Base-by-base conservation (phyloP, 331 rosid species). In the Acacia pycnantha region DNA sequence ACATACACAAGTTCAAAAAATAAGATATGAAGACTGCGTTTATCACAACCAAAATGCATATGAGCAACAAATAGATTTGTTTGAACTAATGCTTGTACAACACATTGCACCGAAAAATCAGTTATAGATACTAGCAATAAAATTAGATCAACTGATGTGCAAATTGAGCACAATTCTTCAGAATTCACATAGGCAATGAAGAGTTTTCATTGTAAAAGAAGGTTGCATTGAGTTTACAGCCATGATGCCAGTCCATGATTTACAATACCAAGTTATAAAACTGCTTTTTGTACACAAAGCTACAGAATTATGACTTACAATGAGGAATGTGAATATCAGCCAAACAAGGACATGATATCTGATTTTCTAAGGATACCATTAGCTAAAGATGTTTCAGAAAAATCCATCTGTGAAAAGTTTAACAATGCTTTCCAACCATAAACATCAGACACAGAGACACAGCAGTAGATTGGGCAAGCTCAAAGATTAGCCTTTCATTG, bases 1-100 rank as follows among this genome's bases (percentile, higher is more conserved):
- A 70, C 18, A 76, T 9, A 43, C 31, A 66, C 64, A 66, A 22
- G 62, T 79, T 79, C 84, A 76, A 18, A 79, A 22, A 79, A 53
- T 21, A 13, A 16, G 35, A 69, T 22, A 35, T 29, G 48, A 47
- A 19, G 72, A 67, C 46, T 31, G 68, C 70, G 22, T 66, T 56
- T 44, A 43, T 35, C 18, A 65, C 47, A 66, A 46, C 58, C 24
- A 46, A 73, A 15, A 35, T 59, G 18, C 44, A 76, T 15, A 29
- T 3, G 47, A 27, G 85, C 24, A 41, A 72, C 12, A 11, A 11
- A 81, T 35, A 61, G 11, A 43, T 14, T 64, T 24, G 4, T 33
- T 19, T 10, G 69, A 65, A 82, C 65, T 44, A 77, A n/a, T 50
- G 29, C 44, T 29, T 11, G n/a, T 22, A 76, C 11, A 56, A 22